A percentile compares a stretch with the other conserved stretches of the same genome.
Evolutionary conservation across 1,139 yeast species (phyloP).

Genomic region (Protomyces gravidus): DNA sequence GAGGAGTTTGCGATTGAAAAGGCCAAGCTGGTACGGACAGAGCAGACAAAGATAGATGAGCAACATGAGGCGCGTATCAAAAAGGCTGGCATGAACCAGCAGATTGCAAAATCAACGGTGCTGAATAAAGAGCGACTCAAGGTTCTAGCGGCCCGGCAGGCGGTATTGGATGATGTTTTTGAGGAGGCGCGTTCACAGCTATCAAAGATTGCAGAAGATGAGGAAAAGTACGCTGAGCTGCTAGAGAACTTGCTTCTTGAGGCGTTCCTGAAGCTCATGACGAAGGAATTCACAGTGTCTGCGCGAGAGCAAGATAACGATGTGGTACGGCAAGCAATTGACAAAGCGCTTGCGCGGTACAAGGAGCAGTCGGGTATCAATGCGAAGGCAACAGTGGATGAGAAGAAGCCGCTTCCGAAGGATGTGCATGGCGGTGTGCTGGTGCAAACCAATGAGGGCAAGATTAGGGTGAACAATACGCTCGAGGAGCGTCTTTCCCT

Average conservation of each 20-base stretch:
- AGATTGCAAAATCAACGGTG: conserved; percentile 89
- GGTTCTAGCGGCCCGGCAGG: conserved; percentile 80
- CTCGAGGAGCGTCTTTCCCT: conserved; percentile 87
- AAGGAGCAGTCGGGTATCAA: conserved; percentile 47
- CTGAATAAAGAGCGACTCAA: conserved; percentile 92
- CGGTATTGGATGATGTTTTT: conserved; percentile 68
- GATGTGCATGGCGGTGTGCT: conserved; percentile 80
- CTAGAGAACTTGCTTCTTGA: conserved; percentile 78
- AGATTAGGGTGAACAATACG: conserved; percentile 86
- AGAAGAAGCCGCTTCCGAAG: conserved; percentile 53
- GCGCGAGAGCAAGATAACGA: conserved; percentile 67
- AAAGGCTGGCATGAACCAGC: conserved; percentile 88
- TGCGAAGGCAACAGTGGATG: conserved; percentile 48
- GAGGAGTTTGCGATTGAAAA: conserved; percentile 98
- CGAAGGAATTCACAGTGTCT: conserved; percentile 57
- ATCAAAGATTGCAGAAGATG: conserved; percentile 52
- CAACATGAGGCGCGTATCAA: conserved; percentile 77
- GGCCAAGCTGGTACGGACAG: conserved; percentile 88
- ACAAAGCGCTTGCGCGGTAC: conserved; percentile 60
- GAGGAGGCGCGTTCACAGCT: conserved; percentile 63
- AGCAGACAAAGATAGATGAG: conserved; percentile 81
- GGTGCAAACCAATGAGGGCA: conserved; percentile 64
- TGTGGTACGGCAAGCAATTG: conserved; percentile 59
- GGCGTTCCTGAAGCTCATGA: conserved; percentile 66
- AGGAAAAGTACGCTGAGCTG: conserved; percentile 60